Base-by-base conservation (phyloP, 225 moss, liverwort and hornwort genomes). In the Climacium dendroides region DNA sequence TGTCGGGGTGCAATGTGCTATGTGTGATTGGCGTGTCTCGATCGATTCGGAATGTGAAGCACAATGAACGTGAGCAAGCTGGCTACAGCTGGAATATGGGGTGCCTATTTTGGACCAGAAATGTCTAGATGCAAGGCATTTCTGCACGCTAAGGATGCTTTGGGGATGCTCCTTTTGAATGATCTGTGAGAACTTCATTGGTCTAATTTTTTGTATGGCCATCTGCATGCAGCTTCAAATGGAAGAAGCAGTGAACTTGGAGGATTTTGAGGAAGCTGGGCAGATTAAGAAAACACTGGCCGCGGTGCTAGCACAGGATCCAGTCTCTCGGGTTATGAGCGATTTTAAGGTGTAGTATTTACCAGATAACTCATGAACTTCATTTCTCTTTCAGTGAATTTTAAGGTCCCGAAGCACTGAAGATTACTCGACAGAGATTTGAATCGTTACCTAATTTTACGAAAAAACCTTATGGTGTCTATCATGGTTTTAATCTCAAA, bases 231-330 rank as follows among this genome's bases (percentile, higher is more conserved):
- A 97, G 97, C 93, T 95, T 72, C 97, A 97, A 95, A 87, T 97
- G 89, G 96, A 97, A 86, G 95, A 96, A 90, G 97, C 97, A 17
- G 89, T 95, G n/a, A 92, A 94, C 76, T 93, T 88, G 83, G 96
- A 97, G 89, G 94, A 97, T 84, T 97, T 96, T 79, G 91, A 93
- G 87, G 94, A 96, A 87, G 97, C 97, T 90, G 94, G 93, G 7
- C 89, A 88, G 45, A 90, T 97, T 74, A 97, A 97, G 91, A 92
- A 88, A 79, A 92, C 93, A 35, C 87, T 97, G 64, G 91, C 91
- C 79, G 85, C 91, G 70, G 93, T 95, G 67, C 85, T 88, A 79
- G 89, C 95, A n/a, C 86, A 88, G 89, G 97, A 97, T 84, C 82
- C 93, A 74, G 95, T 97, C 53, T 95, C 95, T 54, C 93, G 94